Conservation (phyloP, 768 basidiomycete genomes). For the Lenzites betulinus region DNA sequence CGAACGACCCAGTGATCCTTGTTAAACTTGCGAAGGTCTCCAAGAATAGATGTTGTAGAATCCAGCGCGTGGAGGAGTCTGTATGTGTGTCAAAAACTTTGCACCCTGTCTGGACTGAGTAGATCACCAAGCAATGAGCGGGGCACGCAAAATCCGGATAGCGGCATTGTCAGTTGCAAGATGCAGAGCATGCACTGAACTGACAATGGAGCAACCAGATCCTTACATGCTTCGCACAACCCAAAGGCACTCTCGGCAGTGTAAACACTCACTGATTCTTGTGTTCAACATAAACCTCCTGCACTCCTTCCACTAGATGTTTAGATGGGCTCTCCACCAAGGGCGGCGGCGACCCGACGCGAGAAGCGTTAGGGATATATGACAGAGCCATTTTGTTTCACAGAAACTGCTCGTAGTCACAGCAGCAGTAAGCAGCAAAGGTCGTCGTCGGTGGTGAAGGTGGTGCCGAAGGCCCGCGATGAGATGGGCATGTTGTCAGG, state of each 20-base stretch:
- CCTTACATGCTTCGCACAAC: too few relatives aligned
- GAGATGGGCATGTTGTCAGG: slow-evolving; percentile 10
- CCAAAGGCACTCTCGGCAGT: background rate
- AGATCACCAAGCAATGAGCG: background rate
- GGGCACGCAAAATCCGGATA: too few relatives aligned
- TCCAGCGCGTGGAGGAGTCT: slow-evolving; percentile 82
- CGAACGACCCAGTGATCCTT: slow-evolving; percentile 85
- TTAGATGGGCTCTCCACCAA: slow-evolving; percentile 27
- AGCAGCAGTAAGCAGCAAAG: slow-evolving; percentile 14
- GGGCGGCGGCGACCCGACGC: slow-evolving; percentile 23
- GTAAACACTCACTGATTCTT: slow-evolving; percentile 64
- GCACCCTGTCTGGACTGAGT: too few relatives aligned
- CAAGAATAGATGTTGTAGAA: slow-evolving; percentile 65
- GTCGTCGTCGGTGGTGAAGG: slow-evolving; percentile 20
- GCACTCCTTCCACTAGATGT: slow-evolving; percentile 67
- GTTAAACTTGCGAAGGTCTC: slow-evolving; percentile 78
- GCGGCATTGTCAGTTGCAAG: too few relatives aligned
- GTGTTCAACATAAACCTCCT: slow-evolving; percentile 73
- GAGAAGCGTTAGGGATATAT: slow-evolving; percentile 28
- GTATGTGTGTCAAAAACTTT: slow-evolving; percentile 11
- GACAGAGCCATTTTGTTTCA: slow-evolving; percentile 31
- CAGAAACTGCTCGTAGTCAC: slow-evolving; percentile 17
- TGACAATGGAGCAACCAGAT: too few relatives aligned
- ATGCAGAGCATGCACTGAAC: too few relatives aligned
- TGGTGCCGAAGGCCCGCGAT: slow-evolving; percentile 18